Conservation (phyloP, 495 filamentous ascomycete species). For the Trichoderma gamsii region DNA sequence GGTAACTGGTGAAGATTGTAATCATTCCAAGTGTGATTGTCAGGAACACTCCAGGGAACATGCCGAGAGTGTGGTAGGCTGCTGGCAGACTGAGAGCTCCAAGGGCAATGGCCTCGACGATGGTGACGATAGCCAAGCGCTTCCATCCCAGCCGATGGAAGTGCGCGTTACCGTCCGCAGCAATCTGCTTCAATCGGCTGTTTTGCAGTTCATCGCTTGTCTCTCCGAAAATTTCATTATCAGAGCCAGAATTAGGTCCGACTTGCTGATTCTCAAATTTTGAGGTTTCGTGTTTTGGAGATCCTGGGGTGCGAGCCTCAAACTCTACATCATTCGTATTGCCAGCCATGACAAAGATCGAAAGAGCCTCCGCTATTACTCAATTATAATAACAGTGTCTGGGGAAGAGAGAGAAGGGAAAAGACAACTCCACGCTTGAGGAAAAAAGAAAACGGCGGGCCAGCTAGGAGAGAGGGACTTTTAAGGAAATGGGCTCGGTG, state of each 20-base stretch:
- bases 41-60: conserved; percentile 52
- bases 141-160: conserved; percentile 46
- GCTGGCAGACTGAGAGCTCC: conserved; percentile 60
- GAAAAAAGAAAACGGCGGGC: neutral
- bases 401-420: neutral
- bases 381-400: neutral
- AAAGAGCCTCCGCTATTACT: neutral
- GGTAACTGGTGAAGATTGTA: conserved; percentile 70
- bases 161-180: conserved; percentile 32
- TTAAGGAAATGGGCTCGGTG: neutral
- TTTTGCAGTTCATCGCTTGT: conserved; percentile 3
- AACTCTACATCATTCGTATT: neutral
- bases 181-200: conserved; percentile 35
- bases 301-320: neutral
- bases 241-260: neutral
- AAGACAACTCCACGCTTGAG: neutral
- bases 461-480: neutral
- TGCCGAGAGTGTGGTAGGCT: conserved; percentile 57
- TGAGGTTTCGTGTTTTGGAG: neutral
- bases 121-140: conserved; percentile 51
- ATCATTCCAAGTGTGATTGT: conserved; percentile 58
- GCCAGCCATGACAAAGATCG: neutral
- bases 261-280: neutral
- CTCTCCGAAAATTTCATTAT: neutral
- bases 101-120: conserved; percentile 66